Conservation (phyloP, 164 flowering plant genomes). For the Umbilicus rupestris region DNA sequence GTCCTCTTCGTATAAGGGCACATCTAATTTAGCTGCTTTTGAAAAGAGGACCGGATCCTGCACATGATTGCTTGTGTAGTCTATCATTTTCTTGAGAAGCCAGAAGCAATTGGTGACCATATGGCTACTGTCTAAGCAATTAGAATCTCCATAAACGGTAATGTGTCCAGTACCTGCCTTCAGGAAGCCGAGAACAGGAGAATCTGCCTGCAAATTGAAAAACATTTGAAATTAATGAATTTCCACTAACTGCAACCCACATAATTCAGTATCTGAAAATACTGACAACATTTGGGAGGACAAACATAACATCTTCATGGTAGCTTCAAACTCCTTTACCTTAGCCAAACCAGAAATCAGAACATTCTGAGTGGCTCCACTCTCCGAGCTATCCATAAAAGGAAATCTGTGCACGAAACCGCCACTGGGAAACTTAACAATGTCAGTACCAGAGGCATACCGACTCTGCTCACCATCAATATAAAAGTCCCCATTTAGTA, state of each 20-base stretch:
- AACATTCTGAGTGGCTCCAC: conserved; percentile 78
- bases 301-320: background rate
- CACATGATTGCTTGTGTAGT: conserved; percentile 57
- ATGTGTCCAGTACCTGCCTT: conserved; percentile 71
- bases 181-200: conserved; percentile 80
- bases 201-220: conserved; percentile 50
- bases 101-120: conserved; percentile 95
- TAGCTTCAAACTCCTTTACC: conserved; percentile 54
- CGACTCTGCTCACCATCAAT: conserved; percentile 86
- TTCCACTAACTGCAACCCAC: background rate
- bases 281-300: background rate
- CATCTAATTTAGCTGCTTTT: conserved; percentile 35
- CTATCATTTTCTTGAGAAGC: conserved; percentile 76
- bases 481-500: conserved; percentile 86
- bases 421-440: conserved; percentile 75
- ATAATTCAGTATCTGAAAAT: background rate
- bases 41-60: conserved; percentile 82
- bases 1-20: conserved; percentile 44
- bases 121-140: conserved; percentile 97
- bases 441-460: conserved; percentile 96
- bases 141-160: conserved; percentile 96
- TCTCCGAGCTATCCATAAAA: conserved; percentile 78
- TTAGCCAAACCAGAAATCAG: conserved; percentile 49
- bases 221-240: background rate
- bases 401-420: conserved; percentile 85